A percentile compares a stretch with the other conserved stretches of the same genome.
Evolutionary conservation across 345 rosid species (phyloP).

Genomic region (Hirschfeldia incana): DNA sequence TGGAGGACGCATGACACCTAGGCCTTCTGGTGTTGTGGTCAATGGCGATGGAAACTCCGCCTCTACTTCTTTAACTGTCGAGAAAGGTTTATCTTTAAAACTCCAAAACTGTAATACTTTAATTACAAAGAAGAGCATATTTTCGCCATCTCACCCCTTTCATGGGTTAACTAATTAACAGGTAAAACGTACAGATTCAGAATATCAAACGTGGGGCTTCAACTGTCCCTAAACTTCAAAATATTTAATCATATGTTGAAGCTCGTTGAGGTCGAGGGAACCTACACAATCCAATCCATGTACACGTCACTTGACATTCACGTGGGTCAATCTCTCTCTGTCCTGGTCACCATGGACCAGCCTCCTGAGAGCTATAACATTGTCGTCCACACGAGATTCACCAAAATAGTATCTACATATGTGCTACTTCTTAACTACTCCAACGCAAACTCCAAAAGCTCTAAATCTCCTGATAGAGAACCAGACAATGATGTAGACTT

Average conservation of each 20-base stretch:
- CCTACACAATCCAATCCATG: conserved; percentile 68
- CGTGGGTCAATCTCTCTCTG: conserved; percentile 84
- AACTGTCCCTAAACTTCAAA: conserved; percentile 60
- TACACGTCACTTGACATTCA: conserved; percentile 72
- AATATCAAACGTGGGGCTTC: conserved; percentile 76
- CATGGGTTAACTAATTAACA: conserved; percentile 20
- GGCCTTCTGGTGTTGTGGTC: conserved; percentile 58
- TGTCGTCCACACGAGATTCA: conserved; percentile 60
- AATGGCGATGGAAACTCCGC: conserved; percentile 60
- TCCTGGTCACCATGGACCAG: conserved; percentile 81
- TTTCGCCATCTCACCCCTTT: not conserved
- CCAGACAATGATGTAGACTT: conserved; percentile 49
- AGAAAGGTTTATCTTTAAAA: conserved; percentile 45
- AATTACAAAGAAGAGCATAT: not conserved
- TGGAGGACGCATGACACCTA: conserved; percentile 53
- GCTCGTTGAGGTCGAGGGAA: conserved; percentile 91
- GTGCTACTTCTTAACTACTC: conserved; percentile 53
- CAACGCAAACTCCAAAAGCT: conserved; percentile 40
- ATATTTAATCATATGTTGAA: conserved; percentile 72
- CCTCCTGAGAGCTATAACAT: conserved; percentile 54
- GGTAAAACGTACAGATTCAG: conserved; percentile 76
- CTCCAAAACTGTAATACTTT: not conserved
- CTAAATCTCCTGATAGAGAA: conserved; percentile 40
- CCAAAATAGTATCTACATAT: conserved; percentile 41
- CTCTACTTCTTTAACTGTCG: conserved; percentile 51